Conservation (phyloP, 2,329 filamentous ascomycete genomes). For the Talaromyces sp. region DNA sequence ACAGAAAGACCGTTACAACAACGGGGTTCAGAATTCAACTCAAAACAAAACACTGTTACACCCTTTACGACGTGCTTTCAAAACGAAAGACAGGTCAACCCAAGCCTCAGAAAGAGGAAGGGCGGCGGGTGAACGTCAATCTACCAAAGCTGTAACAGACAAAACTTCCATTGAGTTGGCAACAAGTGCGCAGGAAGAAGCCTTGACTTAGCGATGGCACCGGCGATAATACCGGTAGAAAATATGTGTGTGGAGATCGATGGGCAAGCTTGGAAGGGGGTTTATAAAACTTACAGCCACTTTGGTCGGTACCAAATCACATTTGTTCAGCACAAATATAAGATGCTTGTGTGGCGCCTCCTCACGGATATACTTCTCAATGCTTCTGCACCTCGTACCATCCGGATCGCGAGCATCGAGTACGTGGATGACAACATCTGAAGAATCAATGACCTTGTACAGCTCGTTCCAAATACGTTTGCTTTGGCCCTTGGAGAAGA, state of each 20-base stretch:
- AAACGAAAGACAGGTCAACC: constrained; percentile 76
- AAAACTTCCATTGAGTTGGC: constrained; percentile 64
- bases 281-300: constrained; percentile 74
- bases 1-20: constrained; percentile 50
- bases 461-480: constrained; percentile 97
- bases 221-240: constrained; percentile 21
- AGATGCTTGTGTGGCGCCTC: constrained; percentile 96
- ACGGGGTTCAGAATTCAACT: constrained; percentile 85
- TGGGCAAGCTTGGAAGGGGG: constrained; percentile 4
- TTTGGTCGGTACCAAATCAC: constrained; percentile 83
- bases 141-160: constrained; percentile 99
- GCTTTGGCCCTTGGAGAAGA: constrained; percentile 91
- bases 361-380: constrained; percentile 88
- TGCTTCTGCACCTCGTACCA: constrained; percentile 81
- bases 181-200: constrained; percentile 57
- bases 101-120: constrained; percentile 57
- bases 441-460: constrained; percentile 91
- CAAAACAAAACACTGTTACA: constrained; percentile 79
- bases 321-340: constrained; percentile 84
- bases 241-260: not conserved
- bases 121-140: constrained; percentile 71
- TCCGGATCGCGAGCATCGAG: constrained; percentile 84
- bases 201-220: constrained; percentile 79
- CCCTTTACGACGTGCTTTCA: constrained; percentile 75
- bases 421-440: constrained; percentile 93